Conservation (phyloP, 805 yeast species). For the Metschnikowia gruessii region DNA sequence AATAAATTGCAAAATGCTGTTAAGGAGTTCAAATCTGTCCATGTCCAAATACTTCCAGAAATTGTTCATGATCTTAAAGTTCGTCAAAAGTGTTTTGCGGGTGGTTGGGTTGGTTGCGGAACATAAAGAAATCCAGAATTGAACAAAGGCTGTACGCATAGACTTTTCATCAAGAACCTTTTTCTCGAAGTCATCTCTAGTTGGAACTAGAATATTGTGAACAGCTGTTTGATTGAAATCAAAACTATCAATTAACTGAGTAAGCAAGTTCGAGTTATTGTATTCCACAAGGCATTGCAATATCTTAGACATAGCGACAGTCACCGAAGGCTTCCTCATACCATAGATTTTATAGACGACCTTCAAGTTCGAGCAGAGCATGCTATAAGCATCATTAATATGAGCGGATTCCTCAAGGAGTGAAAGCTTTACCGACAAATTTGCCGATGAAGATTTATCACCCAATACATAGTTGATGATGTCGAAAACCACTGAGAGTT, state of each 20-base stretch:
- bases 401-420: conserved; percentile 21
- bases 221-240: conserved; percentile 64
- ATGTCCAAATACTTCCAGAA: conserved; percentile 60
- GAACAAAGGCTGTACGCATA: conserved; percentile 58
- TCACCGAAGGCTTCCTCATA: conserved; percentile 52
- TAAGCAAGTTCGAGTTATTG: conserved; percentile 49
- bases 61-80: conserved; percentile 53
- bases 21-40: conserved; percentile 27
- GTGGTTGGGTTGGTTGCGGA: conserved; percentile 45
- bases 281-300: conserved; percentile 51
- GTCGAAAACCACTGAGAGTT: conserved; percentile 33
- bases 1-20: conserved; percentile 44
- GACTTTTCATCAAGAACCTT: conserved; percentile 32
- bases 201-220: conserved; percentile 55
- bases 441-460: conserved; percentile 16
- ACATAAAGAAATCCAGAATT: conserved; percentile 58
- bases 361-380: conserved; percentile 53
- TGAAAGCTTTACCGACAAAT: conserved; percentile 12
- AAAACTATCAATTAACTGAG: conserved; percentile 59
- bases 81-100: conserved; percentile 63
- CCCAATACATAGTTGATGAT: conserved; percentile 20
- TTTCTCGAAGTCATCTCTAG: conserved; percentile 42
- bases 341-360: conserved; percentile 66
- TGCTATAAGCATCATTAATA: conserved; percentile 43
- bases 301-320: conserved; percentile 61